Evolutionary conservation across 83 land plant species (phyloP).

Genomic region (Diphasiastrum complanatum): DNA sequence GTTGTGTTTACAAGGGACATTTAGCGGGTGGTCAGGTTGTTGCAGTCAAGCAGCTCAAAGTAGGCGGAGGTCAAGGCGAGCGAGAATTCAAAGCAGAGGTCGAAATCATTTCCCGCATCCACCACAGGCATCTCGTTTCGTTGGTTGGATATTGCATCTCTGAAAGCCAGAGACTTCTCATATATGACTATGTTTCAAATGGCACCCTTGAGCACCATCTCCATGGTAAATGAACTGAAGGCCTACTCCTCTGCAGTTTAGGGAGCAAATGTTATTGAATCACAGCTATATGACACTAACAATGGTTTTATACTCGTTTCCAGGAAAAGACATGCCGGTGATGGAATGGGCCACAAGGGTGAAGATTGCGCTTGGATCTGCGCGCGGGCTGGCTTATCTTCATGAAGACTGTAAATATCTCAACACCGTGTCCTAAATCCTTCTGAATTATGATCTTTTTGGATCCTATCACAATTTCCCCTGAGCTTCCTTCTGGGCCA

Average conservation of each 20-base stretch:
- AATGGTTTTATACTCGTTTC: too few species aligned
- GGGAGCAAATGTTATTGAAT: background rate
- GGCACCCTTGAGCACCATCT: slow-evolving; percentile 44
- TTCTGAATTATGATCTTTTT: background rate
- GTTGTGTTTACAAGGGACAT: slow-evolving; percentile 45
- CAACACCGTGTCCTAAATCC: background rate
- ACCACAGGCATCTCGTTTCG: slow-evolving; percentile 49
- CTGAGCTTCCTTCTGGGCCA: background rate
- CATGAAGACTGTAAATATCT: slow-evolving; percentile 60
- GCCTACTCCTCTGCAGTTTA: background rate
- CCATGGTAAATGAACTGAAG: slow-evolving; percentile 25
- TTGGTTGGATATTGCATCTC: slow-evolving; percentile 43
- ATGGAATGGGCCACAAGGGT: slow-evolving; percentile 42
- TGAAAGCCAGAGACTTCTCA: slow-evolving; percentile 44
- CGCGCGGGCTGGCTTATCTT: slow-evolving; percentile 52
- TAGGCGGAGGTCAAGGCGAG: slow-evolving; percentile 42
- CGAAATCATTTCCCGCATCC: slow-evolving; percentile 40
- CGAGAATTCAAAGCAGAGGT: slow-evolving; percentile 47
- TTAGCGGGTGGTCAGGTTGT: slow-evolving; percentile 36
- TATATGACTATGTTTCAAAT: slow-evolving; percentile 37
- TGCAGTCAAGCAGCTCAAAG: slow-evolving; percentile 45
- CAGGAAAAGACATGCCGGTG: slow-evolving; percentile 25
- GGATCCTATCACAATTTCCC: slow-evolving; percentile 11
- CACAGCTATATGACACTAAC: background rate
- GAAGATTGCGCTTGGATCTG: slow-evolving; percentile 46